These are phyloP conservation scores for Nephelium lappaceum DNA, from an alignment of 345 rosid genomes.

Conservation along the genomic window DNA sequence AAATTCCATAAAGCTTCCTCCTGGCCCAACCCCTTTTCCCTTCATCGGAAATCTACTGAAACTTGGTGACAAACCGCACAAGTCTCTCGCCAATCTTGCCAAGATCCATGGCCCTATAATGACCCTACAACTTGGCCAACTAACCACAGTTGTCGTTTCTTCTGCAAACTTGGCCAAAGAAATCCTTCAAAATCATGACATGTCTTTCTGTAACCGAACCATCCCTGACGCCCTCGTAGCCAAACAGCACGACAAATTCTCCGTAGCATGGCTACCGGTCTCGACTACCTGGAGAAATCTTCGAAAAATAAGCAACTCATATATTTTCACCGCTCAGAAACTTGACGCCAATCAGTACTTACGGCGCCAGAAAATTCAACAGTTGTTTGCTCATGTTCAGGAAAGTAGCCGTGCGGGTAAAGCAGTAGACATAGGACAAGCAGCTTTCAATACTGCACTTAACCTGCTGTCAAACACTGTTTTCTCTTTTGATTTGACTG, in stretches of 20 bases:
- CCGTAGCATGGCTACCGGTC: constrained; percentile 42
- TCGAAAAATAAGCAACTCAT: constrained; percentile 34
- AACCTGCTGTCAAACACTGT: too few species aligned
- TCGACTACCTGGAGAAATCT: constrained; percentile 43
- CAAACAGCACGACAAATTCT: constrained; percentile 30
- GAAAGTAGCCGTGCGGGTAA: too few species aligned
- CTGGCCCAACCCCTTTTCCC: constrained; percentile 41
- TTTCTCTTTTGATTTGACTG: too few species aligned
- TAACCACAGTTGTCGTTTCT: constrained; percentile 41
- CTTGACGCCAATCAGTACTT: constrained; percentile 35
- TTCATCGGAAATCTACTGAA: constrained; percentile 45
- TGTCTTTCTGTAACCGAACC: constrained; percentile 27
- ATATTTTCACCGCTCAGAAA: constrained; percentile 37
- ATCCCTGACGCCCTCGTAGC: constrained; percentile 33
- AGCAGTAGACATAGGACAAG: too few species aligned
- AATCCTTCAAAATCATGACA: constrained; percentile 46
- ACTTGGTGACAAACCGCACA: constrained; percentile 41
- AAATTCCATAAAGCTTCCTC: constrained; percentile 22
- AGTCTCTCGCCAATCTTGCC: constrained; percentile 39
- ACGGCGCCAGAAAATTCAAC: constrained; percentile 3
- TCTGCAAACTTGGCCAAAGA: constrained; percentile 45
- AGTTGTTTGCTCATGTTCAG: too few species aligned
- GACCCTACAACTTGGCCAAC: constrained; percentile 41
- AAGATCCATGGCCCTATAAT: constrained; percentile 40
- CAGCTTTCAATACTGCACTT: too few species aligned